Evolutionary conservation across 305 asterid species (phyloP).

Genomic region (Fraxinus nigra): DNA sequence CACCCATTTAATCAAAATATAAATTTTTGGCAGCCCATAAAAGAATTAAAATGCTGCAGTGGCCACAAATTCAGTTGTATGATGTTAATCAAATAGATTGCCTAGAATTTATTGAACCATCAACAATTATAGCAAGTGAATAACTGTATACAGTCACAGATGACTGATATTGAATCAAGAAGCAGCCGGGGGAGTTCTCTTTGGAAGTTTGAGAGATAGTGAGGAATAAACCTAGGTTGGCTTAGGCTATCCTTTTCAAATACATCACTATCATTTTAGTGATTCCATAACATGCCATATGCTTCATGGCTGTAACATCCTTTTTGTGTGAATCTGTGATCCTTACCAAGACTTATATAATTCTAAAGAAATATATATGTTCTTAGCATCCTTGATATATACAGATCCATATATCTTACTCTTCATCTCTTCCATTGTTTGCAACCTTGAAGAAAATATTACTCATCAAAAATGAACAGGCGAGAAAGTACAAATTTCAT

Average conservation of each 20-base stretch:
- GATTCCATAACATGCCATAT: background rate
- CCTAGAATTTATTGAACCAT: background rate
- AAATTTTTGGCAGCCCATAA: constrained; percentile 8
- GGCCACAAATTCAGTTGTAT: background rate
- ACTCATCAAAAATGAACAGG: background rate
- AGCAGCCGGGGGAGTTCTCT: background rate
- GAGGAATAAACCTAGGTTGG: background rate
- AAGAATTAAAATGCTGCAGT: background rate
- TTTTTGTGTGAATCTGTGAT: background rate
- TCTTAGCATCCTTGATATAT: background rate
- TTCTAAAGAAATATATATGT: background rate
- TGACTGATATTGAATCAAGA: background rate
- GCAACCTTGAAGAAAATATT: background rate
- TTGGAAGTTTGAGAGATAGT: background rate
- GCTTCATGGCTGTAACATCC: background rate
- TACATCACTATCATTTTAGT: background rate
- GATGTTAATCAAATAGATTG: background rate
- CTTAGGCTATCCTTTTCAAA: background rate
- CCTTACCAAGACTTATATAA: background rate
- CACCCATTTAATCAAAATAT: constrained; percentile 14
- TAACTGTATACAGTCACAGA: background rate
- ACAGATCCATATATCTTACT: background rate
- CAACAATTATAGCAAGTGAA: background rate
- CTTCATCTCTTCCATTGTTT: background rate
- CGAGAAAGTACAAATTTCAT: background rate